A percentile compares a stretch with the other conserved stretches of the same genome.
phyloP scores from a whole-genome alignment of 1,284 basidiomycete species.

The Cryptococcus sp. region DNA sequence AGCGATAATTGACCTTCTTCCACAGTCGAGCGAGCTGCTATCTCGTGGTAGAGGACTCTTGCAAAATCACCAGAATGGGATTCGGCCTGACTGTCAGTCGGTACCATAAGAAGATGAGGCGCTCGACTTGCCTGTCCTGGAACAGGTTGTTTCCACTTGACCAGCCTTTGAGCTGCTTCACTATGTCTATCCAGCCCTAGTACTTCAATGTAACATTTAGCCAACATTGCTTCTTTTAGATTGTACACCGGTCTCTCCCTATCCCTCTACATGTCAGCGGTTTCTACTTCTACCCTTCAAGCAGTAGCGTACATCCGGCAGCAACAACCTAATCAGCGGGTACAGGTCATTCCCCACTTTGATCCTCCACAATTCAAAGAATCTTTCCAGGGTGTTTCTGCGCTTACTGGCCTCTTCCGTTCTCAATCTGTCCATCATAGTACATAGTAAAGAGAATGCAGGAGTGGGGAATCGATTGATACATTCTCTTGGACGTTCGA shows the following conservation, averaged over 20 bases:
- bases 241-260: conserved; percentile 83
- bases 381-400: conserved; percentile 34
- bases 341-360: conserved; percentile 52
- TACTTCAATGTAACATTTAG: conserved; percentile 81
- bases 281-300: not conserved
- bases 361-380: conserved; percentile 46
- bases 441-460: conserved; percentile 42
- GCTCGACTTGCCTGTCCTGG: conserved; percentile 28
- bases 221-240: conserved; percentile 84
- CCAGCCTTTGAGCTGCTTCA: conserved; percentile 69
- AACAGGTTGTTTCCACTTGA: conserved; percentile 83
- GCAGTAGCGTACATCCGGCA: conserved; percentile 48
- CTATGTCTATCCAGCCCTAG: conserved; percentile 74
- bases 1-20: conserved; percentile 69
- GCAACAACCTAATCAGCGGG: conserved; percentile 50
- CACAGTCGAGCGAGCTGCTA: conserved; percentile 76
- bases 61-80: conserved; percentile 71
- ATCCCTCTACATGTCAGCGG: conserved; percentile 63
- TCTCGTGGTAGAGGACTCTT: conserved; percentile 74
- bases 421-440: conserved; percentile 44
- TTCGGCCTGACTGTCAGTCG: conserved; percentile 7
- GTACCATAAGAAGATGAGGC: not conserved
- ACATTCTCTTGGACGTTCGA: conserved; percentile 45
- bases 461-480: conserved; percentile 44
- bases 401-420: conserved; percentile 39